Percentiles rank a stretch among this genome's conserved stretches.
phyloP scores from a whole-genome alignment of 352 stramenopile genomes.

The Aphanomyces invadans region DNA sequence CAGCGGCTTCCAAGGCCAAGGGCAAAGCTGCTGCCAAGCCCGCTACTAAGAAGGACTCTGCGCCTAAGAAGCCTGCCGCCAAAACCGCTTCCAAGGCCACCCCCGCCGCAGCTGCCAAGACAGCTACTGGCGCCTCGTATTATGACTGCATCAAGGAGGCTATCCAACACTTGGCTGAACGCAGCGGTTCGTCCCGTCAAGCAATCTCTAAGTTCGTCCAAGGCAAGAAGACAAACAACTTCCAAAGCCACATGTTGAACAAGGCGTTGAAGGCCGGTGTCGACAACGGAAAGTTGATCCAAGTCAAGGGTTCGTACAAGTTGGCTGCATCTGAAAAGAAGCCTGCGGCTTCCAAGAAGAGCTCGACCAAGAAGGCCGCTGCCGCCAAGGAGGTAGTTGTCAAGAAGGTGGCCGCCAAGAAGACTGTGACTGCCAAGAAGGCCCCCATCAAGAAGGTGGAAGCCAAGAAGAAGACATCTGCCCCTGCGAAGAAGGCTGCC shows the following conservation, averaged over 20 bases:
- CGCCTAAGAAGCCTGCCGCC: constrained; percentile 6
- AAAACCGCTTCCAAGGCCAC: constrained; percentile 29
- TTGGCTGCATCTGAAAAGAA: constrained; percentile 89
- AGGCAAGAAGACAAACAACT: constrained; percentile 70
- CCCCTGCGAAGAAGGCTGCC: constrained; percentile 43
- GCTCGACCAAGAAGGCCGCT: constrained; percentile 25
- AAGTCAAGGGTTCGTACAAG: constrained; percentile 94
- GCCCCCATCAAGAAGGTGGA: constrained; percentile 52
- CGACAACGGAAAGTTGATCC: constrained; percentile 80
- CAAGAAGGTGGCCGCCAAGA: constrained; percentile 35
- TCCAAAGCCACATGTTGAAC: constrained; percentile 76
- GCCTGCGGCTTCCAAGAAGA: constrained; percentile 29
- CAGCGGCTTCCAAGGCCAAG: constrained; percentile 5
- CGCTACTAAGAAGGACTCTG: background rate
- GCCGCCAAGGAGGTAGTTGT: constrained; percentile 26
- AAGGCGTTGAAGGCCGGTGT: constrained; percentile 88
- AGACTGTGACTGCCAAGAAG: constrained; percentile 37
- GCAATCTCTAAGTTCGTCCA: constrained; percentile 93
- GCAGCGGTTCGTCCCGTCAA: constrained; percentile 83
- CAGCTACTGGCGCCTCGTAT: constrained; percentile 60
- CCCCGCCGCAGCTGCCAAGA: constrained; percentile 46
- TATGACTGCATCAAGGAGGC: constrained; percentile 91
- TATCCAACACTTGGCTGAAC: constrained; percentile 87
- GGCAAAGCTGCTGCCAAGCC: constrained; percentile 6
- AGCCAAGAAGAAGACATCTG: constrained; percentile 26